These are phyloP conservation scores for Fusarium austroafricanum DNA, from an alignment of 2,329 filamentous ascomycete genomes.

Conservation along the genomic window DNA sequence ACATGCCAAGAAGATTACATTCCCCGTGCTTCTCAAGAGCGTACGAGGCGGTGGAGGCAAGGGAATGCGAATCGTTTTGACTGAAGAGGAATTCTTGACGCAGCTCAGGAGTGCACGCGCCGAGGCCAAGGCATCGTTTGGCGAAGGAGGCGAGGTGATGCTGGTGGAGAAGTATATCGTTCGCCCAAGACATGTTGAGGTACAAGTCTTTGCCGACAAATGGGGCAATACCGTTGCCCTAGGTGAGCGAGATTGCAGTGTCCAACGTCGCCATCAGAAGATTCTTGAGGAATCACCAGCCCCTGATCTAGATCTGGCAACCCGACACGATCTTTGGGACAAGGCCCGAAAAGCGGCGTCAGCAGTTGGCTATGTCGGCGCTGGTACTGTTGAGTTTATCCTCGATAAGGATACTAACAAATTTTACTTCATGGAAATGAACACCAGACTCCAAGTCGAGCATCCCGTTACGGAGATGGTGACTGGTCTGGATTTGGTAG, in stretches of 20 bases:
- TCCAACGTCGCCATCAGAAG: constrained; percentile 90
- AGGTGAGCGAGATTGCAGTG: constrained; percentile 87
- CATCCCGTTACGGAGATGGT: constrained; percentile 88
- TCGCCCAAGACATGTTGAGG: constrained; percentile 85
- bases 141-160: constrained; percentile 81
- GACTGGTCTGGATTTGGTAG: constrained; percentile 80
- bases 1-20: constrained; percentile 77
- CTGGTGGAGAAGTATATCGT: constrained; percentile 87
- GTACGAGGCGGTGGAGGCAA: constrained; percentile 86
- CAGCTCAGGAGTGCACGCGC: constrained; percentile 79
- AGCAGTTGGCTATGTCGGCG: constrained; percentile 88
- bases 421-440: constrained; percentile 88
- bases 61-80: constrained; percentile 81
- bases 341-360: constrained; percentile 74
- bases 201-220: constrained; percentile 89
- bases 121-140: constrained; percentile 82
- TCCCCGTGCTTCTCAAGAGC: constrained; percentile 82
- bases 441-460: constrained; percentile 93
- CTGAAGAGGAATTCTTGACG: constrained; percentile 74
- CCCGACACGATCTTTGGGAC: constrained; percentile 72
- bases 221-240: constrained; percentile 83
- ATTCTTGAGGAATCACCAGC: constrained; percentile 91
- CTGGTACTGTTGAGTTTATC: constrained; percentile 91
- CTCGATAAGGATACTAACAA: constrained; percentile 84
- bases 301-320: constrained; percentile 70